Evolutionary conservation across 768 basidiomycete species (phyloP).

Genomic region (Mycena alexandri): DNA sequence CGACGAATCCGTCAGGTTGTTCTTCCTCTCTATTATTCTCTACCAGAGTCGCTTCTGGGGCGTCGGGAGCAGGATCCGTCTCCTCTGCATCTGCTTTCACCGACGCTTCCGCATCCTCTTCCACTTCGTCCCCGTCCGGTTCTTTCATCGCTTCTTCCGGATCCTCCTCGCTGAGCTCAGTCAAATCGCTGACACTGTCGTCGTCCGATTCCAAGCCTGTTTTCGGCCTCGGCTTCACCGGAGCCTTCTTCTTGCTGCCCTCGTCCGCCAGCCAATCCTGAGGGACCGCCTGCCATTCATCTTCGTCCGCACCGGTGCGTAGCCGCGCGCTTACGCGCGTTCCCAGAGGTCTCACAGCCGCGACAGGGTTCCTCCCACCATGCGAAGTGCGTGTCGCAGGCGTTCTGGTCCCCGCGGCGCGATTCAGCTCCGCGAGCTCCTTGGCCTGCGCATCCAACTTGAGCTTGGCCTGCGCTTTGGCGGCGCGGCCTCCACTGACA

Average conservation of each 20-base stretch:
- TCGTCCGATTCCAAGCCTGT: constrained; percentile 74
- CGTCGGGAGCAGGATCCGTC: constrained; percentile 17
- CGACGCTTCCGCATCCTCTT: constrained; percentile 4
- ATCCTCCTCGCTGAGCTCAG: constrained; percentile 73
- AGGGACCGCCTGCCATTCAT: constrained; percentile 85
- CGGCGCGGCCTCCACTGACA: constrained; percentile 66
- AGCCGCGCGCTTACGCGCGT: constrained; percentile 77
- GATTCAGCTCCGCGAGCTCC: constrained; percentile 73
- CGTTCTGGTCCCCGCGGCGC: constrained; percentile 53
- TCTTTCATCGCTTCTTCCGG: constrained; percentile 32
- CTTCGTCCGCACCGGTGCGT: constrained; percentile 63
- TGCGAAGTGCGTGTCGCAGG: constrained; percentile 32
- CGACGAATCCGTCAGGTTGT: constrained; percentile 70
- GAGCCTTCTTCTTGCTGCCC: constrained; percentile 28
- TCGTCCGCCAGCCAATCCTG: constrained; percentile 69
- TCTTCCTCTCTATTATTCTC: constrained; percentile 42
- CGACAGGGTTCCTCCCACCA: constrained; percentile 25
- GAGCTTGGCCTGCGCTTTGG: constrained; percentile 78
- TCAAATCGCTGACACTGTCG: constrained; percentile 79
- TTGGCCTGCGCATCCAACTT: constrained; percentile 78
- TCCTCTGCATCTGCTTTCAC: constrained; percentile 10
- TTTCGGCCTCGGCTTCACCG: constrained; percentile 46
- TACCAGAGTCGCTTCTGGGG: constrained; percentile 24
- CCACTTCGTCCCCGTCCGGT: not conserved
- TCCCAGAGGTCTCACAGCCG: constrained; percentile 56